Evolutionary conservation across 2,329 filamentous ascomycete genomes (phyloP).

Genomic region (Botrytis porri): DNA sequence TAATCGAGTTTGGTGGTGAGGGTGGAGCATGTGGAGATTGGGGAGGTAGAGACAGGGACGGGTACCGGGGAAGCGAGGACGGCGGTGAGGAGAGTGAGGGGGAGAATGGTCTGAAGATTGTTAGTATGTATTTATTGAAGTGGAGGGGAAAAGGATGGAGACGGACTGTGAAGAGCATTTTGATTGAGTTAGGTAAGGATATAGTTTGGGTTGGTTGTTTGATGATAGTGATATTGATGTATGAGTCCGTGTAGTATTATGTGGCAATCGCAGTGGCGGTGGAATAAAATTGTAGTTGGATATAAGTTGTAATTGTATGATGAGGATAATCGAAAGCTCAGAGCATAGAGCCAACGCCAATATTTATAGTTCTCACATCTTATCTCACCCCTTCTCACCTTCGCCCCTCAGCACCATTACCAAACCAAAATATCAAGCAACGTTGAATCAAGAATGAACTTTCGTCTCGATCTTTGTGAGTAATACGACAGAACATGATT

Average conservation of each 20-base stretch:
- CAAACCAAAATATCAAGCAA: slow-evolving; percentile 7
- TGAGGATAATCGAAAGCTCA: not conserved
- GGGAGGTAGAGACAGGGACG: not conserved
- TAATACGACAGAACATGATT: slow-evolving; percentile 10
- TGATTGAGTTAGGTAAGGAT: not conserved
- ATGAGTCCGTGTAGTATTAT: not conserved
- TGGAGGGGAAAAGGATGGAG: not conserved
- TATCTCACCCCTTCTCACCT: not conserved
- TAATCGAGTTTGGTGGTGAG: slow-evolving; percentile 2
- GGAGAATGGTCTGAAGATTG: not conserved
- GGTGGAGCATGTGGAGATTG: not conserved
- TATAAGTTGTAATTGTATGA: not conserved
- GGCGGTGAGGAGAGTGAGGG: slow-evolving; percentile 9
- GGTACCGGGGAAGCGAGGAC: not conserved
- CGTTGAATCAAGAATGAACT: not conserved
- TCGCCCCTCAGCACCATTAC: not conserved
- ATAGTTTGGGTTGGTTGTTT: not conserved
- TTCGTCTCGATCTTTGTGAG: not conserved
- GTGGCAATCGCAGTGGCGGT: not conserved
- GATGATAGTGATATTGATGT: not conserved
- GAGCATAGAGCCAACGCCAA: not conserved
- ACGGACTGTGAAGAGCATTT: slow-evolving; percentile 19
- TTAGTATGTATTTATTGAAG: not conserved
- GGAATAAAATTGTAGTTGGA: not conserved
- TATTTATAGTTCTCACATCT: slow-evolving; percentile 6